Conservation (phyloP, 192 early-diverging fungal genomes). For the Obelidium mucronatum region DNA sequence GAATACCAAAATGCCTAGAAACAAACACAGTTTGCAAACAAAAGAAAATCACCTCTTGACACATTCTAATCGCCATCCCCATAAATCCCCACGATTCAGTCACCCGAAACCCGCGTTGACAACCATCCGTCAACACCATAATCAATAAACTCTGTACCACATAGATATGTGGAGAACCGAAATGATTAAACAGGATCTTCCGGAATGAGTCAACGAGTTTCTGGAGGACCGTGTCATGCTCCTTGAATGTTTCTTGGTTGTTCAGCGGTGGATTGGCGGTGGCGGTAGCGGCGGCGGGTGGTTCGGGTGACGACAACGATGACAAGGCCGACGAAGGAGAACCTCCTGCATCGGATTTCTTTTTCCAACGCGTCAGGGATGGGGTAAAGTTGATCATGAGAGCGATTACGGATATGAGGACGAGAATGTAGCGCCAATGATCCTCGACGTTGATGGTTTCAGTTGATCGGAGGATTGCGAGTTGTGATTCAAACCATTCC, state of each 20-base stretch:
- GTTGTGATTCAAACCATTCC: background rate
- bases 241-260: too few relatives aligned
- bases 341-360: background rate
- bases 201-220: background rate
- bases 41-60: slow-evolving; percentile 13
- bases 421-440: slow-evolving; percentile 8
- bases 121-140: slow-evolving; percentile 19
- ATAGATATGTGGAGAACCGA: slow-evolving; percentile 21
- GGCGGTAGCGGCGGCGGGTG: background rate
- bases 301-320: too few relatives aligned
- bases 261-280: too few relatives aligned
- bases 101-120: slow-evolving; percentile 12
- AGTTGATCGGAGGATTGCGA: background rate
- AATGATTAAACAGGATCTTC: slow-evolving; percentile 26
- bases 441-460: too few relatives aligned
- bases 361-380: too few relatives aligned
- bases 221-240: background rate
- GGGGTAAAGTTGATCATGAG: slow-evolving; percentile 37
- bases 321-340: too few relatives aligned
- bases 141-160: too few relatives aligned
- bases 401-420: slow-evolving; percentile 21
- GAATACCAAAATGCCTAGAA: too few relatives aligned
- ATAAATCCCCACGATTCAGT: too few relatives aligned
- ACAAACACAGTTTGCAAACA: too few relatives aligned
- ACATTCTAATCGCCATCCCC: slow-evolving; percentile 16